phyloP scores from a whole-genome alignment of 345 rosid species.

The Camelina sativa region DNA sequence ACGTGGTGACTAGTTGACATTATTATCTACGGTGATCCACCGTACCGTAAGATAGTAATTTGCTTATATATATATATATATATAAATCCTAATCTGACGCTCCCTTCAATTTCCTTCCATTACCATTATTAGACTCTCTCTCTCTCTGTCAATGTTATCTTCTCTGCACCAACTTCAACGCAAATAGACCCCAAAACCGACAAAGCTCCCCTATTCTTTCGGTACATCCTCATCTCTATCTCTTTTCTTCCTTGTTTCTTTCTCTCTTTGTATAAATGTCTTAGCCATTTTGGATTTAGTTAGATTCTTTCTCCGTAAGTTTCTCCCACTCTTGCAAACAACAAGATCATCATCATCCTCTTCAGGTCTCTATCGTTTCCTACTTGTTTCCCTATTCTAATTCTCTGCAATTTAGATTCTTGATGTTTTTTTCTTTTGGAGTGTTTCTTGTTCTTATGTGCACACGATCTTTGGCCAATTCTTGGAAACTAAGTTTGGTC shows the following conservation, averaged over 20 bases:
- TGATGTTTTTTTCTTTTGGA: background rate
- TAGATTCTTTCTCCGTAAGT: background rate
- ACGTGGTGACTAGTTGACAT: constrained; percentile 42
- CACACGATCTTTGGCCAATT: constrained; percentile 28
- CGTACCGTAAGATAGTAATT: constrained; percentile 16
- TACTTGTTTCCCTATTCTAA: background rate
- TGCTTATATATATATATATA: constrained; percentile 16
- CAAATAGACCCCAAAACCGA: constrained; percentile 15
- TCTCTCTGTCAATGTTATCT: constrained; percentile 33
- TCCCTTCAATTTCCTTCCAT: constrained; percentile 4
- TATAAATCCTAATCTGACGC: constrained; percentile 37
- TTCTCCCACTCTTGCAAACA: background rate
- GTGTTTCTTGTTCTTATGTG: constrained; percentile 1
- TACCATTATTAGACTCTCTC: constrained; percentile 30
- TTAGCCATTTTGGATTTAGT: constrained; percentile 13
- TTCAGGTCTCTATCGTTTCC: constrained; percentile 26
- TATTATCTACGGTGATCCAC: constrained; percentile 35
- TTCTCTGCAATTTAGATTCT: constrained; percentile 13
- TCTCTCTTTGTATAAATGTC: constrained; percentile 13
- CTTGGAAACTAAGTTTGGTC: constrained; percentile 1
- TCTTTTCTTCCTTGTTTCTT: constrained; percentile 14
- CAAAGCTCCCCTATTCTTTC: constrained; percentile 33
- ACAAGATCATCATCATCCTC: background rate
- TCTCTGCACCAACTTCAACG: constrained; percentile 42
- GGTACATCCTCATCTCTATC: constrained; percentile 33